Evolutionary conservation across 2,329 filamentous ascomycete species (phyloP), one percentile per base, ranked within the genome.

Genomic region (Thelonectria rubi): DNA sequence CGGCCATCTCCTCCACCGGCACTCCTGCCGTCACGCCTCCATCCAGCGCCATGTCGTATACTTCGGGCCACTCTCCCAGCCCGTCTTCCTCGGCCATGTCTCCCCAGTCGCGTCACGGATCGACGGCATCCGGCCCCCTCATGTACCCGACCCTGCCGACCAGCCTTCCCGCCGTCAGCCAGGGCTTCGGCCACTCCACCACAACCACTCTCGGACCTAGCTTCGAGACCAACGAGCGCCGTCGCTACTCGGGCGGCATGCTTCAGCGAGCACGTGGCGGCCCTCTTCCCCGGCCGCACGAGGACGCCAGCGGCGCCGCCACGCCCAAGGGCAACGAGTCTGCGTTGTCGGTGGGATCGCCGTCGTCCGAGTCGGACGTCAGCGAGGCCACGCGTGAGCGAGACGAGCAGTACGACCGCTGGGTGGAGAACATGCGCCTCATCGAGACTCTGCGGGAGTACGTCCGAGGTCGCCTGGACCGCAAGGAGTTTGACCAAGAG

Each of bases 1-100:
- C 82, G 30, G 82, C 82, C 15, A 79, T 86, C 48, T 85, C 85
- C 42, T 88, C 86, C 20, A 84, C 85, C 42, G 89, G 91, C 64
- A 94, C 91, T 14, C 91, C 91, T 10, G 91, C 90, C 10, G 84
- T 93, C 65, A 94, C 91, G 3, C 91, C 91, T 8, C 89, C 91
- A 0, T 91, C 89, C 11, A 92, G 88, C 75, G 85, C 88, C 57
- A 83, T 92, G 73, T 93, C 91, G 0, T 93, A 93, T 78, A 88
- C 87, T 40, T 92, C 91, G 11, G 88, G 89, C 49, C 90, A 93
- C 74, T 94, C 91, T 7, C 91, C 91, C 2, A 85, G 82, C 66
- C 87, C 89, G 26, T 92, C 90, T n/a, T 87, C 86, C 48, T 85
- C 89, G 60, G 89, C 84, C 73, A 83, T 93, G 74, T 91, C 89